Percentiles rank a stretch among this genome's conserved stretches.
These are phyloP conservation scores for Ailanthus altissimus DNA, from an alignment of 345 rosid genomes.

Conservation along the genomic window DNA sequence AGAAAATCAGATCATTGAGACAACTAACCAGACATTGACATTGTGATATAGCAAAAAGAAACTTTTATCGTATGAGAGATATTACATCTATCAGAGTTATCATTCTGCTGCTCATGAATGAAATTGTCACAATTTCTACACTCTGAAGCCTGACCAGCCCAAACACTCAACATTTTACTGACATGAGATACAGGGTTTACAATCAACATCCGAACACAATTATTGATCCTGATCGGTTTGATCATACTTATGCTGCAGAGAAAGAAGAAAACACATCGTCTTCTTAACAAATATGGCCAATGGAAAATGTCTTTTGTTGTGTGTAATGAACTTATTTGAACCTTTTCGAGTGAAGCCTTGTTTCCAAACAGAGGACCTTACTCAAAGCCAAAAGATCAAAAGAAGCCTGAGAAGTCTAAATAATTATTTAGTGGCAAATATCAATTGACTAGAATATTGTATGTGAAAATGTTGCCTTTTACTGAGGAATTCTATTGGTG, in stretches of 20 bases:
- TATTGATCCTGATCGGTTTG: neutral
- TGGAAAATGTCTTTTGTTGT: neutral
- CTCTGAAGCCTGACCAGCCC: neutral
- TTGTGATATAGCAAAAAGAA: neutral
- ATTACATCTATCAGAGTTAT: neutral
- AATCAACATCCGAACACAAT: neutral
- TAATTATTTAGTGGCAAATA: too few relatives aligned
- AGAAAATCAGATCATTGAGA: neutral
- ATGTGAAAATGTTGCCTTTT: too few relatives aligned
- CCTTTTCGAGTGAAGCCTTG: too few relatives aligned
- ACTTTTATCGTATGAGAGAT: neutral
- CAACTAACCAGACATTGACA: neutral
- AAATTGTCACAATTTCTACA: neutral
- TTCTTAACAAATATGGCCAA: too few relatives aligned
- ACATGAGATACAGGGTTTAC: neutral
- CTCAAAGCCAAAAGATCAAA: too few relatives aligned
- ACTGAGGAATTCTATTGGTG: too few relatives aligned
- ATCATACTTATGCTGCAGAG: neutral
- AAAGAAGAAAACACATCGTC: too few relatives aligned
- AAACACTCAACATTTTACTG: neutral
- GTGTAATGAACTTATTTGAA: neutral
- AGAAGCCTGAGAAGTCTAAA: too few relatives aligned
- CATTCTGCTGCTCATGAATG: neutral
- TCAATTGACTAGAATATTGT: too few relatives aligned
- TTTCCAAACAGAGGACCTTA: too few relatives aligned